Percentiles rank a stretch among this genome's conserved stretches.
Conservation (phyloP, 768 basidiomycete genomes). For the Strobilomyces echinocephalus region DNA sequence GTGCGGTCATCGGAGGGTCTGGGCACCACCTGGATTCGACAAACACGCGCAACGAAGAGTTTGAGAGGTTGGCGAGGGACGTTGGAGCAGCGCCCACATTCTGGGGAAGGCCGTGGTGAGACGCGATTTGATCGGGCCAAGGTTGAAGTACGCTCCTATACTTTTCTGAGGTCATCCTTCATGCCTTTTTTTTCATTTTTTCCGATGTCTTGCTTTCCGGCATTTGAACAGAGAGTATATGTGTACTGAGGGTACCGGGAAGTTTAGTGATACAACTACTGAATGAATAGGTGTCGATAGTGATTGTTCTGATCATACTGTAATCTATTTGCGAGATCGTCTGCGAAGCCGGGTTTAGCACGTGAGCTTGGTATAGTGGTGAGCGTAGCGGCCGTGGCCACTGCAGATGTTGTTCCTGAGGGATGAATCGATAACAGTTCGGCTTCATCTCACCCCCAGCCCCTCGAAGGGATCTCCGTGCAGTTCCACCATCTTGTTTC, state of each 20-base stretch:
- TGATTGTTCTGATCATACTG: too few species aligned
- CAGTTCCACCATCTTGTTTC: slow-evolving; percentile 12
- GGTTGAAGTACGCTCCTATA: too few species aligned
- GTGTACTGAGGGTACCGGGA: too few species aligned
- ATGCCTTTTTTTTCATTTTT: too few species aligned
- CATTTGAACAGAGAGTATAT: too few species aligned
- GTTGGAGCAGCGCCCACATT: slow-evolving; percentile 27
- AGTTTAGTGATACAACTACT: too few species aligned
- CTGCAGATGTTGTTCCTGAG: background rate
- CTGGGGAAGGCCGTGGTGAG: slow-evolving; percentile 26
- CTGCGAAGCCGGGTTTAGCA: too few species aligned
- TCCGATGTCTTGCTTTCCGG: too few species aligned
- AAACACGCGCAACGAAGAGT: slow-evolving; percentile 46
- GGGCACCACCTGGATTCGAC: slow-evolving; percentile 37
- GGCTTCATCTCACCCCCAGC: background rate
- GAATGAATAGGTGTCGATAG: too few species aligned
- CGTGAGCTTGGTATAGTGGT: too few species aligned
- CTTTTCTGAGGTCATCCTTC: slow-evolving; percentile 27
- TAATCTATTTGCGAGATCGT: too few species aligned
- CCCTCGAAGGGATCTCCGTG: slow-evolving; percentile 15
- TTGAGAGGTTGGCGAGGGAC: slow-evolving; percentile 38
- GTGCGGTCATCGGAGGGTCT: slow-evolving; percentile 47
- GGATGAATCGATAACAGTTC: background rate
- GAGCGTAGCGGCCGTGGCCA: too few species aligned
- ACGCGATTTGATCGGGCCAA: background rate